Base-by-base conservation (phyloP, 2,329 filamentous ascomycete species). In the Zopfia rhizophila region DNA sequence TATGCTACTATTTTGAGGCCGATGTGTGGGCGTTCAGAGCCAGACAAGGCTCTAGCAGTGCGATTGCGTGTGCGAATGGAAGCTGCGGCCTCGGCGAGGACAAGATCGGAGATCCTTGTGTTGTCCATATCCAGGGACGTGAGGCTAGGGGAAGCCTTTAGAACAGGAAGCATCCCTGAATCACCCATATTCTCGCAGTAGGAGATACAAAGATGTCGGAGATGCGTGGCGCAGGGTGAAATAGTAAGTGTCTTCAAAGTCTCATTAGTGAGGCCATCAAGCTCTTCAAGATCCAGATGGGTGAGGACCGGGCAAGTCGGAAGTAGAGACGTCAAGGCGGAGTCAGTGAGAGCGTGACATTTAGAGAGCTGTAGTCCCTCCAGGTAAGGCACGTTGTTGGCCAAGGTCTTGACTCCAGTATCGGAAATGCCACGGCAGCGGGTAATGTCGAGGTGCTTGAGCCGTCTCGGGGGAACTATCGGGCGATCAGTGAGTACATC, bases 151-250 rank as follows among this genome's bases (percentile, higher is more conserved):
- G 91, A 96, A 21, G 80, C 82, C 63, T 91, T 90, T 57, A 97
- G 78, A 2, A 97, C 77, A 1, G 89, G 89, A 0, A 96, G 78
- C 82, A 97, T 88, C 44, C 93, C 93, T 0, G 79, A 75, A 65
- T 97, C 94, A 17, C 91, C 86, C 2, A 99, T 73, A 43, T 83
- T 85, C 68, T 96, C 93, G 68, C 94, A 99, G 69, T 91, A 96
- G 61, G 90, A 93, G 58, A 97, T 82, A 41, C 90, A 92, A 5
- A 97, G 80, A 65, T 97, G 91, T 56, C 88, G 81, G 5, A 99
- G 78, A 16, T 75, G 78, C 1, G 80, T 72, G 0, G 87, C 87
- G 65, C 90, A 96, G 0, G 90, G 87, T 0, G 90, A 83, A 58
- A 84, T 87, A 35, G 91, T 86, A 6, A 99, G 78, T 51, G 88